Percentiles rank a stretch among this genome's conserved stretches.
Evolutionary conservation across 164 flowering plant genomes (phyloP).

Genomic region (Dillenia suffruticosa): DNA sequence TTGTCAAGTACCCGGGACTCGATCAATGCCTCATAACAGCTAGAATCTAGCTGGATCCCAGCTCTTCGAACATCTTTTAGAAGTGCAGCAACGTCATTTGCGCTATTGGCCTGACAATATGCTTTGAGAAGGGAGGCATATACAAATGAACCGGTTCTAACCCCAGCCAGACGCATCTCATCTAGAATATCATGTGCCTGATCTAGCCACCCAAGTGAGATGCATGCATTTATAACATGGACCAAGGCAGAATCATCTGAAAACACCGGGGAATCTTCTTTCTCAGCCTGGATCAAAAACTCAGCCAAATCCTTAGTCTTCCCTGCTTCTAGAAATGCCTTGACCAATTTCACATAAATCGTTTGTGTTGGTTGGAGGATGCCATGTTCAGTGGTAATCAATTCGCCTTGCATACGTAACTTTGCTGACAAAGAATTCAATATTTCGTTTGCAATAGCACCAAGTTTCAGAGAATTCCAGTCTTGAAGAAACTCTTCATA

Average conservation of each 20-base stretch:
- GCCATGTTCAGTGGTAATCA: slow-evolving; percentile 66
- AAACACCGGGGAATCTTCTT: slow-evolving; percentile 61
- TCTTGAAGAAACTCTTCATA: slow-evolving; percentile 60
- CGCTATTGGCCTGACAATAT: slow-evolving; percentile 60
- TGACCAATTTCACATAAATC: slow-evolving; percentile 68
- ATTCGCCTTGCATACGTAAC: slow-evolving; percentile 54
- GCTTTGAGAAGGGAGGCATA: slow-evolving; percentile 81
- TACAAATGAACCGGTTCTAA: slow-evolving; percentile 56
- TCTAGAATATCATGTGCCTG: slow-evolving; percentile 91
- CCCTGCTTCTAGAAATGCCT: slow-evolving; percentile 72
- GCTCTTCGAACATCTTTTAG: slow-evolving; percentile 74
- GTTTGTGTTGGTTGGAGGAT: slow-evolving; percentile 82
- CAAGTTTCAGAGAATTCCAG: slow-evolving; percentile 41
- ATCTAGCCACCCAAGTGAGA: slow-evolving; percentile 79
- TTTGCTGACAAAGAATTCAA: slow-evolving; percentile 38
- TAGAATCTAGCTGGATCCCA: slow-evolving; percentile 81
- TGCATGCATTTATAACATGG: slow-evolving; percentile 76
- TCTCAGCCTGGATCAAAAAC: slow-evolving; percentile 71
- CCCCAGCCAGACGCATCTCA: slow-evolving; percentile 78
- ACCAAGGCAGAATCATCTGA: slow-evolving; percentile 63
- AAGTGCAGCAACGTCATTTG: slow-evolving; percentile 51
- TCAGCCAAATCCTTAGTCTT: slow-evolving; percentile 65
- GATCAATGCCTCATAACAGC: slow-evolving; percentile 72
- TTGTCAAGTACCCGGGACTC: slow-evolving; percentile 58
- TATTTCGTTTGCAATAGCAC: slow-evolving; percentile 50